phyloP scores from a whole-genome alignment of 768 basidiomycete genomes.

The Lentinula sp. region DNA sequence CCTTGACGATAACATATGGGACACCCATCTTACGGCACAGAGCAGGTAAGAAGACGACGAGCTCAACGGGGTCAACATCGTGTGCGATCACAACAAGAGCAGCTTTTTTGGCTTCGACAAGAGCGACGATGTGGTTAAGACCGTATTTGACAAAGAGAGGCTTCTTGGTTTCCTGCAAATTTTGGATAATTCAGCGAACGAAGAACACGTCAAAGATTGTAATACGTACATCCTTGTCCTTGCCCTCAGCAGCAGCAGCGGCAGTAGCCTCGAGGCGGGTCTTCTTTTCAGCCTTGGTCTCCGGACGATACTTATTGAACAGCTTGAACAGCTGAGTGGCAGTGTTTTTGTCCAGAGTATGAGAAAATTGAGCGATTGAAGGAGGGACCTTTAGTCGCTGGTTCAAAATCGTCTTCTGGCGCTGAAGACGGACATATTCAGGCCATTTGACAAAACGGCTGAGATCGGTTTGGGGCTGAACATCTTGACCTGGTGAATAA shows the following conservation, averaged over 20 bases:
- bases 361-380: slow-evolving; percentile 93
- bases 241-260: slow-evolving; percentile 73
- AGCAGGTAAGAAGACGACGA: slow-evolving; percentile 97
- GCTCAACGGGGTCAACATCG: slow-evolving; percentile 98
- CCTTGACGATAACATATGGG: slow-evolving; percentile 97
- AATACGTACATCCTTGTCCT: slow-evolving; percentile 46
- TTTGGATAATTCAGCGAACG: neutral
- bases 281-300: slow-evolving; percentile 97
- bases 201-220: neutral
- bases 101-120: slow-evolving; percentile 97
- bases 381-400: slow-evolving; percentile 98
- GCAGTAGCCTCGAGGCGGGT: slow-evolving; percentile 78
- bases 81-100: slow-evolving; percentile 93
- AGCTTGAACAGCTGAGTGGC: slow-evolving; percentile 98
- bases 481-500: slow-evolving; percentile 73
- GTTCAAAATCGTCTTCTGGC: slow-evolving; percentile 97
- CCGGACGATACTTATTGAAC: slow-evolving; percentile 94
- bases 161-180: slow-evolving; percentile 56
- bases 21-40: slow-evolving; percentile 99
- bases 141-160: slow-evolving; percentile 95
- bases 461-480: slow-evolving; percentile 83
- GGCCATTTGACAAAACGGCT: slow-evolving; percentile 99
- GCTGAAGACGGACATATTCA: slow-evolving; percentile 95
- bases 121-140: slow-evolving; percentile 93
- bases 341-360: slow-evolving; percentile 98